phyloP scores from a whole-genome alignment of 495 filamentous ascomycete genomes.

The Pseudomonodictys pantanalensis region DNA sequence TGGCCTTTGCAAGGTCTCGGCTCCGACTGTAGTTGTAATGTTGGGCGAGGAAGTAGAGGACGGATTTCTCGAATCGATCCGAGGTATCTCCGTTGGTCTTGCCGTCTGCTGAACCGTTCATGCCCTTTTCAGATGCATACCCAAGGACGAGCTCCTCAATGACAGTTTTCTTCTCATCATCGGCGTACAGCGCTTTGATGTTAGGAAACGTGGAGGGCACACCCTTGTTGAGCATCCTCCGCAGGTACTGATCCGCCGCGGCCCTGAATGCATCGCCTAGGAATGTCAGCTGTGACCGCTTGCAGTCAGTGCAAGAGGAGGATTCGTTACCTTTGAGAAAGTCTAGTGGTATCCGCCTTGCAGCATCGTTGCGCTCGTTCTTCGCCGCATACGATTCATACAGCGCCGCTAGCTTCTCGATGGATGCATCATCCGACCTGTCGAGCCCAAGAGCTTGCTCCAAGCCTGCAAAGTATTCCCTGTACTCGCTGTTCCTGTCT shows the following conservation, averaged over 20 bases:
- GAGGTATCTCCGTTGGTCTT: slow-evolving; percentile 52
- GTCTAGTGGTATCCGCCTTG: slow-evolving; percentile 81
- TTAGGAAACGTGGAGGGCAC: slow-evolving; percentile 95
- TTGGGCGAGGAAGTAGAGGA: slow-evolving; percentile 89
- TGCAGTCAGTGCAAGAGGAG: neutral
- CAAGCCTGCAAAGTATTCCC: slow-evolving; percentile 78
- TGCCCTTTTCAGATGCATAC: slow-evolving; percentile 56
- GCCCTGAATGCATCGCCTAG: slow-evolving; percentile 73
- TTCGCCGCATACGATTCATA: slow-evolving; percentile 82
- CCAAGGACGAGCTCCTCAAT: slow-evolving; percentile 76
- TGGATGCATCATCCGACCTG: slow-evolving; percentile 55
- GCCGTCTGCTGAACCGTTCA: slow-evolving; percentile 48
- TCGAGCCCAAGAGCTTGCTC: slow-evolving; percentile 64
- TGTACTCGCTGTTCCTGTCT: slow-evolving; percentile 82
- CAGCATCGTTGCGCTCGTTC: slow-evolving; percentile 77
- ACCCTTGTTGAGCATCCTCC: slow-evolving; percentile 88
- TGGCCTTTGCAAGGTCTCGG: slow-evolving; percentile 76
- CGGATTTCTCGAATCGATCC: slow-evolving; percentile 66
- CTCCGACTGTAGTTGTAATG: slow-evolving; percentile 93
- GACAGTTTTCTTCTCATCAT: slow-evolving; percentile 68
- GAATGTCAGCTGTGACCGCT: neutral
- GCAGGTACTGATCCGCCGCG: slow-evolving; percentile 76
- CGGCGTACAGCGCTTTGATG: slow-evolving; percentile 83
- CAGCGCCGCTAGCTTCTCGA: slow-evolving; percentile 57
- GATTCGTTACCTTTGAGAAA: slow-evolving; percentile 68